phyloP scores from a whole-genome alignment of 495 filamentous ascomycete genomes.

The Trichoderma reesei region DNA sequence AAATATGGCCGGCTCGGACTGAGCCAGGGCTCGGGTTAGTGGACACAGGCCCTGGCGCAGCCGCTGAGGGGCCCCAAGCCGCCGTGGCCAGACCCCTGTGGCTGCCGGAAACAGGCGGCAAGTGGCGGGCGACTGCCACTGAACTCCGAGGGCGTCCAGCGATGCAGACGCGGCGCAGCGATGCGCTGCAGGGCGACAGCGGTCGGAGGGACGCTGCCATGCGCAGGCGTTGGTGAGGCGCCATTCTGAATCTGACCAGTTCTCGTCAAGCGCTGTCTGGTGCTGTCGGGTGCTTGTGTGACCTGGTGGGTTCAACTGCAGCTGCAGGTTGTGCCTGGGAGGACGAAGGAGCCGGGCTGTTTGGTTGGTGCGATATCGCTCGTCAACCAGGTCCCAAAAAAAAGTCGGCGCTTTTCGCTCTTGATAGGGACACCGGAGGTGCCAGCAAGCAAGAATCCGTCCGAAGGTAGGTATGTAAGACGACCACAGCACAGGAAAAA shows the following conservation, averaged over 20 bases:
- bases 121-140: neutral
- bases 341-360: too few relatives aligned
- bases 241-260: too few relatives aligned
- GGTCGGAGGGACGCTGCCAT: neutral
- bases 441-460: too few relatives aligned
- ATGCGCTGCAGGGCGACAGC: neutral
- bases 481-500: too few relatives aligned
- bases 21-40: neutral
- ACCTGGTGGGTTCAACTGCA: too few relatives aligned
- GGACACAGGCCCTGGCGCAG: neutral
- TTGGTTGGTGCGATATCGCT: too few relatives aligned
- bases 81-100: neutral
- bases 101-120: slow-evolving; percentile 1
- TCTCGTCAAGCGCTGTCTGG: too few relatives aligned
- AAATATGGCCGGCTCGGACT: neutral
- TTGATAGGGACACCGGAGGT: too few relatives aligned
- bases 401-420: too few relatives aligned
- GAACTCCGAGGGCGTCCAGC: neutral
- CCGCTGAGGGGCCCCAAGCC: neutral
- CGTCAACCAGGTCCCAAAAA: too few relatives aligned
- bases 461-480: too few relatives aligned
- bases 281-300: neutral
- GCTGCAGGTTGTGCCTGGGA: too few relatives aligned
- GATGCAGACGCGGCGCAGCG: neutral
- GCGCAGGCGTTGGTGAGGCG: slow-evolving; percentile 1